Conservation (phyloP, 495 filamentous ascomycete species). For the Podospora pseudocomata region DNA sequence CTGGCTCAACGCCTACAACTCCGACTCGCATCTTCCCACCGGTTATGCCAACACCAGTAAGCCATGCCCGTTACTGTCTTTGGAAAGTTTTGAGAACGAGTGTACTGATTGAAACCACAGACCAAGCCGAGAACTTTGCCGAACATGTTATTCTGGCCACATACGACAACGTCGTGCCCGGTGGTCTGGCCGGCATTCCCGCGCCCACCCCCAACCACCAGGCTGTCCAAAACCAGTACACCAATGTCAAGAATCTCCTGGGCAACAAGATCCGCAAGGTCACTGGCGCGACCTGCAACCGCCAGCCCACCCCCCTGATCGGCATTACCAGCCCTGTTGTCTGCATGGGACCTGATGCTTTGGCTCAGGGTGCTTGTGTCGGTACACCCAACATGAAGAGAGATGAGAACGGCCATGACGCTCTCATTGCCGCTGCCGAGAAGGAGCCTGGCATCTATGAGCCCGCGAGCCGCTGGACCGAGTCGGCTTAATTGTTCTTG, state of each 20-base stretch:
- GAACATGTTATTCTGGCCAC: constrained; percentile 3
- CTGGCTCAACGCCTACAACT: constrained; percentile 7
- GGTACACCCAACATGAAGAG: not conserved
- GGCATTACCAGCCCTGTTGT: not conserved
- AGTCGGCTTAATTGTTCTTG: not conserved
- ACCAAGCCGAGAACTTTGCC: constrained; percentile 8
- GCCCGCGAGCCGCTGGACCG: not conserved
- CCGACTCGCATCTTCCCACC: not conserved
- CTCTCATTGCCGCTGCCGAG: not conserved
- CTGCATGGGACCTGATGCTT: constrained; percentile 3
- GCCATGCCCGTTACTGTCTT: not conserved
- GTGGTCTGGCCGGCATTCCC: not conserved
- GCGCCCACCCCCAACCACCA: not conserved
- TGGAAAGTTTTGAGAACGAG: not conserved
- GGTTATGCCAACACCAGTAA: constrained; percentile 2
- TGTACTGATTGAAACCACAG: not conserved
- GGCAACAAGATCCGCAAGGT: constrained; percentile 2
- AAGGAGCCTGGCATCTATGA: not conserved
- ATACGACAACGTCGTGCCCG: constrained; percentile 4
- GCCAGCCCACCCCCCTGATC: not conserved
- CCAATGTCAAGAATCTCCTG: not conserved
- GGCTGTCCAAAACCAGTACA: constrained; percentile 1
- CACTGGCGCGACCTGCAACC: not conserved
- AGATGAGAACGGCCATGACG: not conserved
- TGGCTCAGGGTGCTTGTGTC: not conserved